Evolutionary conservation across 441 rosid species (phyloP).

Genomic region (Mallotus repandus): DNA sequence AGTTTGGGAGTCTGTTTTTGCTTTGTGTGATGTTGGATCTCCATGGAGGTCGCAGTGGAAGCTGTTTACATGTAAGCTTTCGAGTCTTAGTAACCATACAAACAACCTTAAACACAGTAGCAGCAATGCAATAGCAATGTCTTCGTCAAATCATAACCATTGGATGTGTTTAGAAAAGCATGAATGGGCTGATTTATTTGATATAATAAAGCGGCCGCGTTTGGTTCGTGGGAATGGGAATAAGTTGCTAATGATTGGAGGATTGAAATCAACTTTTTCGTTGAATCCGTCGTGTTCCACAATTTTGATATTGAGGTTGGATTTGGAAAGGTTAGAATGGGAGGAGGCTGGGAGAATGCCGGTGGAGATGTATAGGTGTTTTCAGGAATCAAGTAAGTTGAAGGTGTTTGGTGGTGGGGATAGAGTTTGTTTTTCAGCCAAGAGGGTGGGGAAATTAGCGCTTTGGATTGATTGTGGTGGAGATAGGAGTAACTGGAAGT

Average conservation of each 20-base stretch:
- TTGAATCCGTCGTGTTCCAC: conserved; percentile 76
- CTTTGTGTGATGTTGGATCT: conserved; percentile 83
- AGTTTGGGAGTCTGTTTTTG: conserved; percentile 55
- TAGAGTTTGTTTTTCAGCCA: conserved; percentile 76
- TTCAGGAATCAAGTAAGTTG: conserved; percentile 73
- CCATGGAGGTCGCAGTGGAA: conserved; percentile 92
- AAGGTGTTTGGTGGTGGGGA: conserved; percentile 92
- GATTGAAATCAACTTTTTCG: conserved; percentile 64
- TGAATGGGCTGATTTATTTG: conserved; percentile 85
- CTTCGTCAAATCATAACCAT: conserved; percentile 29
- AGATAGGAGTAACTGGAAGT: conserved; percentile 53
- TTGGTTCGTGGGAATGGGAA: conserved; percentile 57
- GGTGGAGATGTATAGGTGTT: conserved; percentile 63
- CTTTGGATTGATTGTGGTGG: conserved; percentile 56
- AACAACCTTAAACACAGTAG: background rate
- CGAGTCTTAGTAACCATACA: conserved; percentile 22
- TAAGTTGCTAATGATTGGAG: conserved; percentile 72
- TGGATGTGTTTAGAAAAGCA: conserved; percentile 75
- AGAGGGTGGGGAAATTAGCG: conserved; percentile 66
- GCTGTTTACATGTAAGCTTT: conserved; percentile 55
- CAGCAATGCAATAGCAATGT: background rate
- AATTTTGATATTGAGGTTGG: conserved; percentile 67
- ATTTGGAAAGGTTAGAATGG: conserved; percentile 78
- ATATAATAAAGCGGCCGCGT: conserved; percentile 78
- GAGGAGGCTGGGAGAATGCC: conserved; percentile 95